Percentiles rank a stretch among this genome's conserved stretches.
These are phyloP conservation scores for Fomitopsis betulina DNA, from an alignment of 1,284 basidiomycete species.

Conservation along the genomic window DNA sequence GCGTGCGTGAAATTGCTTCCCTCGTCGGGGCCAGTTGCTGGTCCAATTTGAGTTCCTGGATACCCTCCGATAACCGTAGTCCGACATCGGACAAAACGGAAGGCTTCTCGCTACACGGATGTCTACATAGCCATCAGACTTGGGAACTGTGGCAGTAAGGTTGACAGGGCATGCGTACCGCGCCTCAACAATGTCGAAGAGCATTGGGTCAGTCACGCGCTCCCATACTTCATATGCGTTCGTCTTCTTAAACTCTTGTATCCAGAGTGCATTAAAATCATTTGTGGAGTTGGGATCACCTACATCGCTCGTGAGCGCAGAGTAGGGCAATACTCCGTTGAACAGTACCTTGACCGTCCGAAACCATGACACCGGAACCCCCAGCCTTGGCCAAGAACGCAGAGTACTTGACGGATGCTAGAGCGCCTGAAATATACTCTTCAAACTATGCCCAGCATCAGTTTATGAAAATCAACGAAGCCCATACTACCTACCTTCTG, in stretches of 20 bases:
- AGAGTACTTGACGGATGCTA: constrained; percentile 83
- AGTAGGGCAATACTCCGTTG: constrained; percentile 7
- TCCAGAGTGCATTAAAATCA: constrained; percentile 83
- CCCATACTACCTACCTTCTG: constrained; percentile 55
- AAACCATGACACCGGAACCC: constrained; percentile 55
- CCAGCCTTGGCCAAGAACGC: constrained; percentile 75
- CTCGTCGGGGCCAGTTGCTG: constrained; percentile 86
- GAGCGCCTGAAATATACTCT: constrained; percentile 78
- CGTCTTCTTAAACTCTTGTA: constrained; percentile 79
- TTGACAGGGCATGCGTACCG: constrained; percentile 42
- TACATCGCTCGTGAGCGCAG: constrained; percentile 10
- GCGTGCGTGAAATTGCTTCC: constrained; percentile 76
- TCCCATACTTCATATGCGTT: constrained; percentile 88
- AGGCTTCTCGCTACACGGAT: constrained; percentile 86
- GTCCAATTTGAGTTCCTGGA: constrained; percentile 87
- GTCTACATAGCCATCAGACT: constrained; percentile 37
- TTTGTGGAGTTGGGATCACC: constrained; percentile 49
- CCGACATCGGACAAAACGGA: constrained; percentile 89
- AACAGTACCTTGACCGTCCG: constrained; percentile 51
- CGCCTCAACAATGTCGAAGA: constrained; percentile 92
- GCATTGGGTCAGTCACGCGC: constrained; percentile 76
- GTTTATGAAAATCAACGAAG: neutral
- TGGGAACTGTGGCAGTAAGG: neutral
- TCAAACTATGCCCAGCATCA: constrained; percentile 51
- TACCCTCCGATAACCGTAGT: constrained; percentile 81